These are phyloP conservation scores for Chloris gayana DNA, from an alignment of 176 grass and related monocot genomes.

Conservation along the genomic window DNA sequence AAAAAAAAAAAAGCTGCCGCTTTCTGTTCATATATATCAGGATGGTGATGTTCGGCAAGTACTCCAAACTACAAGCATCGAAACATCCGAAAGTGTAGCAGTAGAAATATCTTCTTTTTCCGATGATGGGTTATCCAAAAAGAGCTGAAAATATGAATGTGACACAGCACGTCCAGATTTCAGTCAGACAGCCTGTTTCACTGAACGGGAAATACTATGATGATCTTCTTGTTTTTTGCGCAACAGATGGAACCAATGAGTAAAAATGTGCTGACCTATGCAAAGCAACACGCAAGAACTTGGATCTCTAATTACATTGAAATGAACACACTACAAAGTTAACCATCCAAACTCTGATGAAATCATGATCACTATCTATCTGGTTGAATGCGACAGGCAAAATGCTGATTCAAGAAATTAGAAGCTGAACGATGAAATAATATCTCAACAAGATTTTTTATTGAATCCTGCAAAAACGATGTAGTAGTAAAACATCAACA, in stretches of 20 bases:
- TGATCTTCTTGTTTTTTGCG: neutral
- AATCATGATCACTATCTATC: neutral
- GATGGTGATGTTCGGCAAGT: constrained; percentile 26
- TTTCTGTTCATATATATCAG: constrained; percentile 28
- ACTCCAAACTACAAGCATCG: neutral
- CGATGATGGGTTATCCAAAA: neutral
- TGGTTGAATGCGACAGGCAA: neutral
- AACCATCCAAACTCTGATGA: neutral
- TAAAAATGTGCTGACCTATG: neutral
- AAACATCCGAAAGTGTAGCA: neutral
- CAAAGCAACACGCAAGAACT: neutral
- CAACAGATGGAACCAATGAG: neutral
- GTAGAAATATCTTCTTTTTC: constrained; percentile 31
- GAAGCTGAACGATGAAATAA: neutral
- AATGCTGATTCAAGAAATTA: neutral
- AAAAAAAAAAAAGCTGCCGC: too few species aligned
- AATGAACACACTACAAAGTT: neutral
- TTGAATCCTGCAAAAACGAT: neutral
- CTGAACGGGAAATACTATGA: neutral
- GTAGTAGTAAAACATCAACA: neutral
- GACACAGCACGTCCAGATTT: neutral
- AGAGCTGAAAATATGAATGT: neutral
- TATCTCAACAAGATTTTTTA: constrained; percentile 2
- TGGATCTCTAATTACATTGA: neutral
- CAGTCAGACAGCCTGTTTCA: neutral